Conservation (phyloP, 2,329 filamentous ascomycete species). For the Colletotrichum destructivum region DNA sequence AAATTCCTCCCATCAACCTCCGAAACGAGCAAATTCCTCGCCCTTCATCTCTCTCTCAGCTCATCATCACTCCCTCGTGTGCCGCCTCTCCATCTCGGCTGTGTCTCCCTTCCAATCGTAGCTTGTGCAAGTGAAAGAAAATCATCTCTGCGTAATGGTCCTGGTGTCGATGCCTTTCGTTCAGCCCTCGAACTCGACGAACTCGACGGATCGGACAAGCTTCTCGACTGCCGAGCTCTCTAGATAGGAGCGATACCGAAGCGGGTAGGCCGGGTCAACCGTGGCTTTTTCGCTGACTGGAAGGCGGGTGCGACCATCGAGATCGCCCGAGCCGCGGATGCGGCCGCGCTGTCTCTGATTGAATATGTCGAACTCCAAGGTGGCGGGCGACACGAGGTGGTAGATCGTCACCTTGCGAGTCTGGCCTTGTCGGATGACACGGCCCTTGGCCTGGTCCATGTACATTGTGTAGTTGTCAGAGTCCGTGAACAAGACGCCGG, state of each 20-base stretch:
- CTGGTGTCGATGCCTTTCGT: not conserved
- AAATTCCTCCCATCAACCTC: not conserved
- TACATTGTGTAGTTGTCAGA: slow-evolving; percentile 52
- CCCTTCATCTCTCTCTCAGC: not conserved
- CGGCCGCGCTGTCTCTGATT: slow-evolving; percentile 39
- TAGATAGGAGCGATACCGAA: slow-evolving; percentile 16
- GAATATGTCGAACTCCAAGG: slow-evolving; percentile 58
- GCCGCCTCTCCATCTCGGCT: not conserved
- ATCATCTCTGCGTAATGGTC: not conserved
- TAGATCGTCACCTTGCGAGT: slow-evolving; percentile 55
- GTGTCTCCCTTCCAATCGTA: not conserved
- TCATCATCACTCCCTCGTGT: not conserved
- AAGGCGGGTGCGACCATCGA: not conserved
- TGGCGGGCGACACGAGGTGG: slow-evolving; percentile 56
- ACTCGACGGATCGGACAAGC: slow-evolving; percentile 31
- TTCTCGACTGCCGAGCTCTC: not conserved
- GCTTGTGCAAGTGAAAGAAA: not conserved
- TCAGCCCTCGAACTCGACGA: slow-evolving; percentile 32
- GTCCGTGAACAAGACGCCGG: slow-evolving; percentile 52
- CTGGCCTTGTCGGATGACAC: slow-evolving; percentile 59
- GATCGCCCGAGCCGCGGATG: slow-evolving; percentile 9
- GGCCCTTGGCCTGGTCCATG: slow-evolving; percentile 58
- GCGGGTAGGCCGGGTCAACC: slow-evolving; percentile 4
- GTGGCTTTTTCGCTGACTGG: slow-evolving; percentile 6
- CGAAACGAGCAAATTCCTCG: not conserved